Base-by-base conservation (phyloP, 192 early-diverging fungal genomes). In the Rhizoclosmatium sp. region DNA sequence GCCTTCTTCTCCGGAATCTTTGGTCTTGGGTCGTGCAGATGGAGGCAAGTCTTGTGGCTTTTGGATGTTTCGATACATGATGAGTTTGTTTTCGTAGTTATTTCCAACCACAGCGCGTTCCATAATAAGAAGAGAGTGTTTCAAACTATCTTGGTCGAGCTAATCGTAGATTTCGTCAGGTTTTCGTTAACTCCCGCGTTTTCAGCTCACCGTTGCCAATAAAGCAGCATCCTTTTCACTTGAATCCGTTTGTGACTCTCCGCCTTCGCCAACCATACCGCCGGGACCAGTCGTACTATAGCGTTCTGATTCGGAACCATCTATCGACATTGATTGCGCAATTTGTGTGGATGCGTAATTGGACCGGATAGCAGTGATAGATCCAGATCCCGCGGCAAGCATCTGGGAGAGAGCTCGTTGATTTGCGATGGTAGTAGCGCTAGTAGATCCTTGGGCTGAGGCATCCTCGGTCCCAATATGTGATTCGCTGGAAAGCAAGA, bases 21-120 rank as follows among this genome's bases (percentile, higher is more conserved):
- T 42, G 59, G 56, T 56, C 39, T n/a, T 31, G 14, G 44, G 40
- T 48, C 59, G 56, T 7, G 67, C 44, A 21, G 67, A 46, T 42
- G 42, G 10, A 31, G 31, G 31, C 9, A 65, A 12, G 14, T n/a
- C 74, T 51, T 86, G 75, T 0, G 61, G 75, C 2, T 65, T 80
- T 47, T 89, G 86, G 19, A 88, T 72, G 80, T 90, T 82, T 10
- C 90, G 80, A 65, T 87, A 91, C 48, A 78, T 60, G 2, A 89
- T 42, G 14, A 89, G 78, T 71, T 84, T 86, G 47, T 86, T 82
- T 48, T 79, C 80, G 70, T 87, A 90, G 67, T 85, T 88, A 69
- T 91, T 90, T 16, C 78, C 85, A 1, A 91, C 81, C 5, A 90
- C 87, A 10, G 89, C 90, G 49, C 85, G 81, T 75, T 91, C 90